Percentiles rank a stretch among this genome's conserved stretches.
Evolutionary conservation across 2,329 filamentous ascomycete species (phyloP).

Genomic region (Albophoma yamanashiensis): DNA sequence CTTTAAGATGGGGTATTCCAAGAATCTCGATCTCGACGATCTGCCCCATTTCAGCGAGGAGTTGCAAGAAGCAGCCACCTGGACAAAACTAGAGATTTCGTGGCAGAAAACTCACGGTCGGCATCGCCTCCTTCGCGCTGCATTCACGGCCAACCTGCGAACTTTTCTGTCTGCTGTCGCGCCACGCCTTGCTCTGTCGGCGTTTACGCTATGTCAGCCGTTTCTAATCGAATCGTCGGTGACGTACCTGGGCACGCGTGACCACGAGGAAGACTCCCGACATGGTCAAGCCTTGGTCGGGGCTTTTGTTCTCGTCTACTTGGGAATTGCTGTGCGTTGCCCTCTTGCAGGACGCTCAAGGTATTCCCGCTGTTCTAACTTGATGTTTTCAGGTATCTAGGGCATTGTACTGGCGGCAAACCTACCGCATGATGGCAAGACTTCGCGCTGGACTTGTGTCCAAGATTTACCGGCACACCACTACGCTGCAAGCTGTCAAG

Average conservation of each 20-base stretch:
- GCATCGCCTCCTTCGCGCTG: constrained; percentile 1
- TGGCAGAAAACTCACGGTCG: background rate
- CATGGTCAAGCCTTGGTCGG: background rate
- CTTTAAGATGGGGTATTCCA: background rate
- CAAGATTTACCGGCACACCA: background rate
- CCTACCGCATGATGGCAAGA: background rate
- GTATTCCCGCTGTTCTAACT: background rate
- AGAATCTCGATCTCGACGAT: background rate
- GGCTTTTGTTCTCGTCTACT: background rate
- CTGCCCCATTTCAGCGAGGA: background rate
- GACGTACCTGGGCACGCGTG: background rate
- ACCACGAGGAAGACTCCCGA: background rate
- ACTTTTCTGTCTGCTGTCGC: background rate
- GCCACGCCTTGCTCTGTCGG: background rate
- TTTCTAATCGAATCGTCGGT: background rate
- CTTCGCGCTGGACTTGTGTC: background rate
- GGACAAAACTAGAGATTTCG: background rate
- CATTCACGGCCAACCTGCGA: background rate
- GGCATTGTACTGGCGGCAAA: constrained; percentile 1
- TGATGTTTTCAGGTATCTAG: background rate
- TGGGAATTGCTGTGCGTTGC: background rate
- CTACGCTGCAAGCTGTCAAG: background rate
- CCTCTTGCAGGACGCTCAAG: background rate
- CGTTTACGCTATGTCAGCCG: background rate
- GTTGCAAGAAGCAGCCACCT: background rate